Percentiles rank a stretch among this genome's conserved stretches.
Conservation (phyloP, 2,329 filamentous ascomycete genomes). For the Talaromyces sp. region DNA sequence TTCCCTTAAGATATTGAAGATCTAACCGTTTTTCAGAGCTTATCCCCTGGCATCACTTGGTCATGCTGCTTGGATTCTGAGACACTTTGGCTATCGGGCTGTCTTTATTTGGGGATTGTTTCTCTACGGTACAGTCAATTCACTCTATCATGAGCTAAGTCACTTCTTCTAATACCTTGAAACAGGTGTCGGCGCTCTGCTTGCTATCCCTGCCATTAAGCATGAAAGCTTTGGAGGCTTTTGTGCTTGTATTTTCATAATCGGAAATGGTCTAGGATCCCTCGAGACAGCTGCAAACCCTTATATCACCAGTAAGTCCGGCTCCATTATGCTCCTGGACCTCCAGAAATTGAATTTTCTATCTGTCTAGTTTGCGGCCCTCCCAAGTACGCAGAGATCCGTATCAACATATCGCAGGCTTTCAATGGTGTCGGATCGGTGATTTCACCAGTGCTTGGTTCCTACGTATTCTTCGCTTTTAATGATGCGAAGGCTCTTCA, state of each 20-base stretch:
- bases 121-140: neutral
- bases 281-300: conserved; percentile 77
- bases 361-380: conserved; percentile 67
- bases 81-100: neutral
- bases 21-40: neutral
- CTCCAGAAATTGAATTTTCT: conserved; percentile 26
- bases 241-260: conserved; percentile 67
- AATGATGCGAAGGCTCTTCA: conserved; percentile 56
- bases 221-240: conserved; percentile 71
- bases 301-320: conserved; percentile 40
- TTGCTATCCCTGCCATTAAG: conserved; percentile 79
- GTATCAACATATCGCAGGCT: conserved; percentile 73
- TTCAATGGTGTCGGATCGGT: conserved; percentile 75
- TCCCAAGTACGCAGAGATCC: conserved; percentile 68
- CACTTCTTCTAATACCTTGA: neutral
- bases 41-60: neutral
- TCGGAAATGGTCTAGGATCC: conserved; percentile 68
- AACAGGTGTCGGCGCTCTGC: neutral
- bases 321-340: neutral
- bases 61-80: neutral
- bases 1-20: neutral
- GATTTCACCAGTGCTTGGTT: conserved; percentile 68
- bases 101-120: neutral
- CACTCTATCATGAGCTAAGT: neutral
- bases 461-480: conserved; percentile 68